These are phyloP conservation scores for Anisodus tanguticus DNA, from an alignment of 257 asterid species.

Conservation along the genomic window DNA sequence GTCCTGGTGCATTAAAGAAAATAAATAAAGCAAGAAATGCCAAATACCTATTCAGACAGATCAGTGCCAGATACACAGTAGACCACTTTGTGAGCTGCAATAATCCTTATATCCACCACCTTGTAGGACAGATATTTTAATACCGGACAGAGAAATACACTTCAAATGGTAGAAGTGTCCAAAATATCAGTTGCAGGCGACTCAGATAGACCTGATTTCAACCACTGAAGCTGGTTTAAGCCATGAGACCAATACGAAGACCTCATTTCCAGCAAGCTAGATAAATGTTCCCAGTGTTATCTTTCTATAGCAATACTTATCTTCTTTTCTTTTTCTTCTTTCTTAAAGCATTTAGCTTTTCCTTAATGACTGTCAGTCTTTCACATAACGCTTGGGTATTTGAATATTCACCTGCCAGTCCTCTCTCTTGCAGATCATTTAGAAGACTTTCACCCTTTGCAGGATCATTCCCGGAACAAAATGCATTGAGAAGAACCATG, in stretches of 20 bases:
- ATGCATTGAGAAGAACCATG: slow-evolving; percentile 49
- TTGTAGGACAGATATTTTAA: neutral
- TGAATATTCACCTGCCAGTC: slow-evolving; percentile 49
- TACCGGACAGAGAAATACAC: neutral
- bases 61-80: slow-evolving; percentile 8
- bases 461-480: slow-evolving; percentile 51
- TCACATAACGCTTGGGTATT: slow-evolving; percentile 43
- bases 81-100: slow-evolving; percentile 16
- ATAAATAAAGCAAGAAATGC: neutral
- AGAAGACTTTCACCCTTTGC: slow-evolving; percentile 57
- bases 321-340: slow-evolving; percentile 42
- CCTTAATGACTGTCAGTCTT: slow-evolving; percentile 52
- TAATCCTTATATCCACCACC: slow-evolving; percentile 11
- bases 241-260: neutral
- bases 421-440: slow-evolving; percentile 67
- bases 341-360: slow-evolving; percentile 51
- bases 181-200: slow-evolving; percentile 7
- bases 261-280: slow-evolving; percentile 26
- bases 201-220: slow-evolving; percentile 10
- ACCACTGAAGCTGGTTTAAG: neutral
- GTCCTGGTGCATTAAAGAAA: neutral
- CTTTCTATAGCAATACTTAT: slow-evolving; percentile 28
- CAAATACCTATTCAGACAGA: slow-evolving; percentile 16
- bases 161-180: slow-evolving; percentile 18
- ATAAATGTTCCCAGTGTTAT: neutral